Conservation (phyloP, 2,329 filamentous ascomycete species). For the Neonectria punicea region DNA sequence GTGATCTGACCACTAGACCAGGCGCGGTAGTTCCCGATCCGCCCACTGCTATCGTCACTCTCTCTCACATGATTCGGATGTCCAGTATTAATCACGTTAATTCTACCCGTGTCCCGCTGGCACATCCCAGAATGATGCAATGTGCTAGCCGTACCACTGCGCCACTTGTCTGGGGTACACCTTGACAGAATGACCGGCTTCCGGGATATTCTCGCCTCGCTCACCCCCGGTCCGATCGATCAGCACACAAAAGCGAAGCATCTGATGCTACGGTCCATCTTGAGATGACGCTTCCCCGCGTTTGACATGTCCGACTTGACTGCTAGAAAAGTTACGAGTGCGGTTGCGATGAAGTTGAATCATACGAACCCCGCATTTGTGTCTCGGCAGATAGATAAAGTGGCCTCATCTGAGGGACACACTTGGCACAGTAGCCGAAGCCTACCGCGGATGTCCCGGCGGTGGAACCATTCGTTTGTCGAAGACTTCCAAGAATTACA, state of each 20-base stretch:
- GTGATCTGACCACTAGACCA: slow-evolving; percentile 19
- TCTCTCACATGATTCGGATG: slow-evolving; percentile 3
- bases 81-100: slow-evolving; percentile 14
- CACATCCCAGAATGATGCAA: neutral
- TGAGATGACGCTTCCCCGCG: slow-evolving; percentile 30
- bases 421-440: neutral
- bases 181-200: slow-evolving; percentile 5
- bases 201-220: slow-evolving; percentile 38
- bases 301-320: neutral
- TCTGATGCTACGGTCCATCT: slow-evolving; percentile 25
- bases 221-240: slow-evolving; percentile 18
- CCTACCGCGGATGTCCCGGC: neutral
- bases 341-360: neutral
- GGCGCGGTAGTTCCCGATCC: slow-evolving; percentile 1
- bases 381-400: neutral
- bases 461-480: no score
- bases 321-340: neutral
- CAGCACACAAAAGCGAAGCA: slow-evolving; percentile 14
- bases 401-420: neutral
- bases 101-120: neutral
- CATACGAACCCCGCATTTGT: neutral
- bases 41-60: neutral
- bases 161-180: neutral
- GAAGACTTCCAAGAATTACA: no score
- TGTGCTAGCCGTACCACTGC: neutral